Base-by-base conservation (phyloP, 371 early-diverging fungal species). In the Apophysomyces ossiformis region DNA sequence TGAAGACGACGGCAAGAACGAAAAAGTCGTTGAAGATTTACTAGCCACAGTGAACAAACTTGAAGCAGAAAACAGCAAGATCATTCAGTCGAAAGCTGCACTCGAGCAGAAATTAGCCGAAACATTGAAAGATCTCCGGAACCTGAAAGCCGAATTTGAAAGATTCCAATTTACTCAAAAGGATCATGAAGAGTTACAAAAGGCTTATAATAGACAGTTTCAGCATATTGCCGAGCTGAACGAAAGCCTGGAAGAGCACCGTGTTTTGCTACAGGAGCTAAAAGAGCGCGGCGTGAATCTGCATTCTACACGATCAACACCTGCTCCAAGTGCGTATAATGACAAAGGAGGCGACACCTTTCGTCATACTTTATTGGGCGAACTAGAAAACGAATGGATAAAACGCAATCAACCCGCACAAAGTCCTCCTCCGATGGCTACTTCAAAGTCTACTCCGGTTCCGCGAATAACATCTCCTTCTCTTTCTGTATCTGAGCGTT, bases 61-160 rank as follows among this genome's bases (percentile, higher is more conserved):
- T 18, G 65, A 68, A 43, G 32, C 47, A 12, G 76, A 76, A 50
- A 80, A 82, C 45, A 69, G 67, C 41, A 70, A 75, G 11, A 63
- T 86, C 63, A 70, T 45, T 65, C 62, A 68, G 16, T 37, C 74
- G 13, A 81, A 81, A 65, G 5, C 43, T n/a, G 71, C 73, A n/a
- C 45, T 74, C 37, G 81, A 81, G 50, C 61, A 67, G 36, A 68
- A 72, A 15, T 54, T 77, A 13, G 12, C 26, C 11, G 57, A 54
- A 1, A 68, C 69, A 1, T 47, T 69, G 16, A 54, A 66, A 18
- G 73, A 75, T 60, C 44, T 81, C 12, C 61, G 71, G n/a, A 12
- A 50, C 0, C 56, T 77, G 12, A 67, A 72, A 61, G 60, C 63
- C 21, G 67, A 75, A 58, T 70, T 44, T 43, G 61, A 77, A 32